Evolutionary conservation across 805 yeast genomes (phyloP), one percentile per base, ranked within the genome.

Genomic region (Candida palmyrensis): DNA sequence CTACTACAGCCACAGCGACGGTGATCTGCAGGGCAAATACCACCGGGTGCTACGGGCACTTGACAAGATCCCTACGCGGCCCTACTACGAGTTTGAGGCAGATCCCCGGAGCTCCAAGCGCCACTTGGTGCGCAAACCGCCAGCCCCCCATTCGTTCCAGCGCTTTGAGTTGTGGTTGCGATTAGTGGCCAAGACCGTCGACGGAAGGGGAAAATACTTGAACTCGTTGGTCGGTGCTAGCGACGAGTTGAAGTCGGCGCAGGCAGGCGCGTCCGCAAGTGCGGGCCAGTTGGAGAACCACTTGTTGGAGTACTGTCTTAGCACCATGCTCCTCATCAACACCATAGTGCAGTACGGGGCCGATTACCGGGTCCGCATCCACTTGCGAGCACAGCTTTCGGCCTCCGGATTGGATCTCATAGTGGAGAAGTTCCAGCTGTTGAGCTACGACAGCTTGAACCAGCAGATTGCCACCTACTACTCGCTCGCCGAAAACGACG

Each of bases 151-250:
- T 17, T 37, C 59, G 11, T 61, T 66, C 41, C 73, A 63, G 42
- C 56, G 82, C 25, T 77, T 82, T 44, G 83, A 79, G 40, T 70
- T 80, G 23, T 87, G 96, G 96, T 49, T 86, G 28, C 58, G 63
- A 30, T 61, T 77, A 9, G 79, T 86, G 3, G 80, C 72, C 32
- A 73, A 71, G 30, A 80, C 89, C 0, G 47, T 87, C 27, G 86
- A 79, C 36, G 96, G 96, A 2, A 72, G 89, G 45, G 97, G 97
- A 6, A 82, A 78, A 47, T 64, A 62, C 41, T 70, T 84, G 72
- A 96, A 96, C 8, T 85, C 96, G 1, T 57, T 82, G 47, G 97
- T 90, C 6, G 97, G 97, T 2, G 95, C 96, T 0, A 80, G 86
- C 38, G 92, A 82, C 7, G 97, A 90, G 44, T 71, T 77, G 34